phyloP scores from a whole-genome alignment of 1,284 basidiomycete species.

The Binderoboletus segoi region DNA sequence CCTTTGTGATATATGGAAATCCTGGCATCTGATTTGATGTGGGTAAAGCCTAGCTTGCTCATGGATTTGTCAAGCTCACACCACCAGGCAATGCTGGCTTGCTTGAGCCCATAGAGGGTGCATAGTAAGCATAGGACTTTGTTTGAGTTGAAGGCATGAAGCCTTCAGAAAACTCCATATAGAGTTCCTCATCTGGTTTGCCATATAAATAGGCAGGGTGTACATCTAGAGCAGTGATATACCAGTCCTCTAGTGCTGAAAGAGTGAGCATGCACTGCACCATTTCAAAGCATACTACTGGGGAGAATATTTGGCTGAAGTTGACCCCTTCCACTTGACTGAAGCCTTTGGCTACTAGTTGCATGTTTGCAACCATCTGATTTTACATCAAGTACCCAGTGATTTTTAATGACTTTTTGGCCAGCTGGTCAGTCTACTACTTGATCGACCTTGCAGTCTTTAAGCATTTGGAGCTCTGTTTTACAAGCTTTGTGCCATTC shows the following conservation, averaged over 20 bases:
- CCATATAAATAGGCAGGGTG: neutral
- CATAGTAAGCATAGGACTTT: neutral
- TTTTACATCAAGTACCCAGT: too few relatives aligned
- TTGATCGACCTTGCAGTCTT: neutral
- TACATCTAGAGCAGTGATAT: neutral
- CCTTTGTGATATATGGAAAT: neutral
- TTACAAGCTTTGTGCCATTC: neutral
- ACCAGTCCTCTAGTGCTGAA: neutral
- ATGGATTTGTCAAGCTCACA: neutral
- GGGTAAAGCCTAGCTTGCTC: too few relatives aligned
- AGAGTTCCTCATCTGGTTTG: neutral
- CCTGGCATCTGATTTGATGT: neutral
- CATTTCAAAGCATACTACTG: too few relatives aligned
- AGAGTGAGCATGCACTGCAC: too few relatives aligned
- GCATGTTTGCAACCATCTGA: too few relatives aligned
- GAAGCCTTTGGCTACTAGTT: too few relatives aligned
- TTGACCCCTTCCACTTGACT: too few relatives aligned
- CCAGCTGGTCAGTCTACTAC: too few relatives aligned
- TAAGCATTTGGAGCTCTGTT: neutral
- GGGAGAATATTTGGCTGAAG: too few relatives aligned
- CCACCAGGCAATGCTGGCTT: neutral
- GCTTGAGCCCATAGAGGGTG: slow-evolving; percentile 2
- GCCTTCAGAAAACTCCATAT: neutral
- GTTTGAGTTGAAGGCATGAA: neutral
- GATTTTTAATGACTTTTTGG: too few relatives aligned